Evolutionary conservation across 352 stramenopile genomes (phyloP).

Genomic region (Pythium angustatum): DNA sequence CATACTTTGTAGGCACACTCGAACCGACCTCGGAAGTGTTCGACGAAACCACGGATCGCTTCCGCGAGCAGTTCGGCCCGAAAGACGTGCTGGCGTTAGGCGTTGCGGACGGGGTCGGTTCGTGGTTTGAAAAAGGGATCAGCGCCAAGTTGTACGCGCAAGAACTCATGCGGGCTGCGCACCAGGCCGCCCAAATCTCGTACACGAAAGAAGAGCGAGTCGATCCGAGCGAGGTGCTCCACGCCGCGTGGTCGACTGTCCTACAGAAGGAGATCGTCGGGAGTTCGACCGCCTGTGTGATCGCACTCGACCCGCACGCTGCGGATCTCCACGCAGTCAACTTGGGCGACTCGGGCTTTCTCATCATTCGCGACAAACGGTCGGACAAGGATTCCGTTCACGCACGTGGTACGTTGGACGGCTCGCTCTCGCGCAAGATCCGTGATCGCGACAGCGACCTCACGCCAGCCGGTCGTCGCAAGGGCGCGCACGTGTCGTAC

Average conservation of each 20-base stretch:
- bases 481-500: conserved; percentile 87
- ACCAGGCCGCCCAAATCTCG: conserved; percentile 62
- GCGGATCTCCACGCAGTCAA: conserved; percentile 95
- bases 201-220: conserved; percentile 60
- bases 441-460: conserved; percentile 63
- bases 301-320: conserved; percentile 88
- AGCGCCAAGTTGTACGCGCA: conserved; percentile 69
- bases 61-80: conserved; percentile 46
- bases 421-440: conserved; percentile 72
- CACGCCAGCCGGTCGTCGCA: conserved; percentile 68
- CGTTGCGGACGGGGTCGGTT: conserved; percentile 95
- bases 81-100: conserved; percentile 90
- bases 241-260: conserved; percentile 72
- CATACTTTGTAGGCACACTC: conserved; percentile 90
- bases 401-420: conserved; percentile 69
- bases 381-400: conserved; percentile 65
- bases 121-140: conserved; percentile 94
- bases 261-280: conserved; percentile 93
- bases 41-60: conserved; percentile 34
- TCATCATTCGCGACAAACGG: conserved; percentile 81
- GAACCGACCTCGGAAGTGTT: conserved; percentile 27
- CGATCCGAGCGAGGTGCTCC: conserved; percentile 62
- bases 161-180: conserved; percentile 76
- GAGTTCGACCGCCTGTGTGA: conserved; percentile 91
- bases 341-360: conserved; percentile 92